Evolutionary conservation across 768 basidiomycete species (phyloP).

Genomic region (Leccinum broughii): DNA sequence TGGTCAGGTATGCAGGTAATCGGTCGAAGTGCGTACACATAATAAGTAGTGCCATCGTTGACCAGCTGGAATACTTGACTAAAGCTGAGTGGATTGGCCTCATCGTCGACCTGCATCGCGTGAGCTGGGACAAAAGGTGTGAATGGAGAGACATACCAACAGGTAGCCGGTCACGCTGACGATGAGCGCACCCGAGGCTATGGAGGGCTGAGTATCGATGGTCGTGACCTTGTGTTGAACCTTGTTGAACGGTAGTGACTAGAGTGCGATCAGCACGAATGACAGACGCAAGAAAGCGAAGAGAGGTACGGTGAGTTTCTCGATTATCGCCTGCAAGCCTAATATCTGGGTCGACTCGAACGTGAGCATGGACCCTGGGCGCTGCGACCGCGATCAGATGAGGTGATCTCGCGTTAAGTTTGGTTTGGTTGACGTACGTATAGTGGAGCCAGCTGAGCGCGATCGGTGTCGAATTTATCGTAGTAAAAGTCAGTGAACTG

Average conservation of each 20-base stretch:
- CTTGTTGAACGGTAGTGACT: constrained; percentile 79
- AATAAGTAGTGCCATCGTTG: constrained; percentile 72
- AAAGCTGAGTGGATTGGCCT: constrained; percentile 78
- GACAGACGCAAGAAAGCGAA: not conserved
- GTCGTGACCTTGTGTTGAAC: constrained; percentile 83
- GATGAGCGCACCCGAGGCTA: constrained; percentile 51
- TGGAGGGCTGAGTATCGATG: constrained; percentile 86
- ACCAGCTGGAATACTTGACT: constrained; percentile 93
- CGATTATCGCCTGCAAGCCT: constrained; percentile 56
- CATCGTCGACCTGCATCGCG: constrained; percentile 71
- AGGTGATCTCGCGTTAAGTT: constrained; percentile 28
- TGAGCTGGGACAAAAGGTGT: constrained; percentile 4
- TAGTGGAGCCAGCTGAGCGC: constrained; percentile 55
- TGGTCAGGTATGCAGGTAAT: constrained; percentile 4
- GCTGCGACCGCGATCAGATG: constrained; percentile 46
- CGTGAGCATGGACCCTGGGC: constrained; percentile 78
- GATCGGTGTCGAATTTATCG: constrained; percentile 65
- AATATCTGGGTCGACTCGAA: constrained; percentile 67
- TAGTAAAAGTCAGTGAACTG: constrained; percentile 89
- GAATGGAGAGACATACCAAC: constrained; percentile 46
- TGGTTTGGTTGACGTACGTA: constrained; percentile 61
- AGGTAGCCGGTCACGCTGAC: constrained; percentile 91
- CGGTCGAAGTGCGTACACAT: constrained; percentile 61
- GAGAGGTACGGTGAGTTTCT: constrained; percentile 68
- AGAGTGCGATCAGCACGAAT: constrained; percentile 7